Evolutionary conservation across 441 rosid species (phyloP).

Genomic region (Lepidium campestre): DNA sequence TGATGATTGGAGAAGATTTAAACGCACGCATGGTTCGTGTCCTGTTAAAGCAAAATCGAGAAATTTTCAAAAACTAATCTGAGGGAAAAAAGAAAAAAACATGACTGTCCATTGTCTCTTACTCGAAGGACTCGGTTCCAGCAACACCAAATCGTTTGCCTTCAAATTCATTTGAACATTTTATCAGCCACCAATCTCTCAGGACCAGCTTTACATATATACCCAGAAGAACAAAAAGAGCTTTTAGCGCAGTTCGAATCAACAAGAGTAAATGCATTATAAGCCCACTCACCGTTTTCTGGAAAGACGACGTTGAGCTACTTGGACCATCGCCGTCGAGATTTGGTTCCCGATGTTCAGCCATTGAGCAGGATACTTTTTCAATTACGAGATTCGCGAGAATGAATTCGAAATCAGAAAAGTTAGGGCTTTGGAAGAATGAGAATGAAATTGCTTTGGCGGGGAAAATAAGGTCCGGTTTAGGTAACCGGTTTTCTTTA

Average conservation of each 20-base stretch:
- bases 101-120: conserved; percentile 2
- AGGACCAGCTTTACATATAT: conserved; percentile 43
- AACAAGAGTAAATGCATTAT: neutral
- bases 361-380: conserved; percentile 8
- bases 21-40: conserved; percentile 44
- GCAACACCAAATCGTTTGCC: conserved; percentile 72
- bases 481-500: neutral
- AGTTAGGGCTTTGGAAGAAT: conserved; percentile 7
- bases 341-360: neutral
- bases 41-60: conserved; percentile 21
- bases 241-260: neutral
- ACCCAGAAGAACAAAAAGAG: neutral
- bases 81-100: neutral
- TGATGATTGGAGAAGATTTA: conserved; percentile 60
- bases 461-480: conserved; percentile 6
- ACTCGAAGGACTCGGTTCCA: conserved; percentile 47
- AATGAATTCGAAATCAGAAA: too few species aligned
- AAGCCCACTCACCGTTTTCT: conserved; percentile 24
- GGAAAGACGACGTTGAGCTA: conserved; percentile 21
- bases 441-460: neutral
- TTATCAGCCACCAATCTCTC: conserved; percentile 76
- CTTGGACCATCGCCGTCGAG: neutral
- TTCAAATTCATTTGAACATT: conserved; percentile 37
- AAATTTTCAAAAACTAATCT: neutral
- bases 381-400: neutral